phyloP scores from a whole-genome alignment of 768 basidiomycete genomes.

The Mycena galopus region DNA sequence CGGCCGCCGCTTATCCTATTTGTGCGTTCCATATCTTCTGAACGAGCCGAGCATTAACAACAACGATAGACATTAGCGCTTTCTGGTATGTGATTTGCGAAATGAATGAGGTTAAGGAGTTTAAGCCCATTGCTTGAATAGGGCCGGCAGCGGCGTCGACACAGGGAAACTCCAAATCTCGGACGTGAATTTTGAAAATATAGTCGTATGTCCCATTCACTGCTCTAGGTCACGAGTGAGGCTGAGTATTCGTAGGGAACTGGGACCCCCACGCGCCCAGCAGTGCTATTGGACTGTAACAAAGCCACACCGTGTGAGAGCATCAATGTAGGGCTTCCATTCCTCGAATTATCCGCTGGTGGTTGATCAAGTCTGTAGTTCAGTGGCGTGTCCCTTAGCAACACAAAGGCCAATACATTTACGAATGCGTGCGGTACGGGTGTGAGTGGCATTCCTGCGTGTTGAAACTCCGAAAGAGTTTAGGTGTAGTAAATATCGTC shows the following conservation, averaged over 20 bases:
- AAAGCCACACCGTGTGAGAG: constrained; percentile 37
- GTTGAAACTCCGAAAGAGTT: too few species aligned
- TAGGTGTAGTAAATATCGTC: too few species aligned
- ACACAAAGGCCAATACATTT: constrained; percentile 30
- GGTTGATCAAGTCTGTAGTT: constrained; percentile 19
- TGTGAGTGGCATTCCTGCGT: constrained; percentile 30
- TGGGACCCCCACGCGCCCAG: constrained; percentile 40
- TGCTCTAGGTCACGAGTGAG: neutral
- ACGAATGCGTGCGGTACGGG: constrained; percentile 41
- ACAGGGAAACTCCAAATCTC: constrained; percentile 30
- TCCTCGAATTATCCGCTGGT: neutral
- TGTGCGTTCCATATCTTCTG: constrained; percentile 11
- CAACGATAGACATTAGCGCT: constrained; percentile 31
- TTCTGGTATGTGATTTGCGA: constrained; percentile 27
- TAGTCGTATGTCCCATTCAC: constrained; percentile 19
- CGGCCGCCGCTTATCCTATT: constrained; percentile 24
- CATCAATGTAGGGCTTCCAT: constrained; percentile 9
- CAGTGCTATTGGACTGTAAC: constrained; percentile 40
- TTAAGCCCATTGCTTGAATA: neutral
- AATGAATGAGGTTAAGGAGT: too few species aligned
- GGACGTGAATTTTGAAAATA: constrained; percentile 32
- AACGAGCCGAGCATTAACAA: neutral
- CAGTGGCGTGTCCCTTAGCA: constrained; percentile 23
- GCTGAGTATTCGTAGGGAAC: constrained; percentile 32
- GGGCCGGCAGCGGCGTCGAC: constrained; percentile 32